Evolutionary conservation across 768 basidiomycete species (phyloP).

Genomic region (Suillus plorans): DNA sequence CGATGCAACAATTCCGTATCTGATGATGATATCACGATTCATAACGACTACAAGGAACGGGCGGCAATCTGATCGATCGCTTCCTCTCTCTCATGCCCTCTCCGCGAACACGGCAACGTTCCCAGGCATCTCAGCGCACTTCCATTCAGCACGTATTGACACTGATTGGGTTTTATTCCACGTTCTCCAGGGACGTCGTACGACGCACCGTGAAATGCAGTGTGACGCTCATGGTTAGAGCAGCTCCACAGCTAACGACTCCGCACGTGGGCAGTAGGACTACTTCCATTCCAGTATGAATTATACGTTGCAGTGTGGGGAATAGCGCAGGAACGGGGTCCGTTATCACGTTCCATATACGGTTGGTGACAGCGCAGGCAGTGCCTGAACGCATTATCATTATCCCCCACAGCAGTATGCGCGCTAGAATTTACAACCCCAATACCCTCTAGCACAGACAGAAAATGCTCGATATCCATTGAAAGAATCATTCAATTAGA

Average conservation of each 20-base stretch:
- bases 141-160: slow-evolving; percentile 1
- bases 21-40: slow-evolving; percentile 1
- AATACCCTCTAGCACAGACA: slow-evolving; percentile 12
- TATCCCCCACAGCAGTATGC: slow-evolving; percentile 4
- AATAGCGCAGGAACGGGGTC: slow-evolving; percentile 13
- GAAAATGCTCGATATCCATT: slow-evolving; percentile 14
- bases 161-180: slow-evolving; percentile 3
- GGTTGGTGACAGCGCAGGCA: slow-evolving; percentile 22
- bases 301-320: neutral
- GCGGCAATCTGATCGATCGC: neutral
- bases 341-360: slow-evolving; percentile 25
- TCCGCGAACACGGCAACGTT: neutral
- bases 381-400: slow-evolving; percentile 15
- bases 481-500: slow-evolving; percentile 7
- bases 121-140: neutral
- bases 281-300: neutral
- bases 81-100: neutral
- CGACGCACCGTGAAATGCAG: slow-evolving; percentile 2
- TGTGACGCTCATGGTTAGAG: neutral
- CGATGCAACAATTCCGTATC: neutral
- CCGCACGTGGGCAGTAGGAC: neutral
- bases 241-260: neutral
- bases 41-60: neutral
- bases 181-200: slow-evolving; percentile 4
- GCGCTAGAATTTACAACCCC: slow-evolving; percentile 13